Evolutionary conservation across 805 yeast species (phyloP), one percentile per base, ranked within the genome.

Genomic region (Saturnispora besseyi): DNA sequence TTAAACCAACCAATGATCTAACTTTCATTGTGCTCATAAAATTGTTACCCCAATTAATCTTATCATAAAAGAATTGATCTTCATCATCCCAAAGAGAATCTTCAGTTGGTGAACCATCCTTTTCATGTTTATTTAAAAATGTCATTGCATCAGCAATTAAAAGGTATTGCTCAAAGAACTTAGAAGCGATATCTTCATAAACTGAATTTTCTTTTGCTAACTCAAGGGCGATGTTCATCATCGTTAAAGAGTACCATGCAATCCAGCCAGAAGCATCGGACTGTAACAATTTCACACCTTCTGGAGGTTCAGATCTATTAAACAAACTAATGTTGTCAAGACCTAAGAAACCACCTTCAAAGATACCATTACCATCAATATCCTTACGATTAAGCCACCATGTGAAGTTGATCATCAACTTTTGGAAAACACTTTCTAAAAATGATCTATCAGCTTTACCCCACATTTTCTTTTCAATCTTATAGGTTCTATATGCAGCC

Each of bases 311-410:
- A 5, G 95, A 85, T 64, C 97, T 77, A 66, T 89, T 89, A 71
- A 89, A 89, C 53, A 89, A 75, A 57, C 96, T 96, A 67, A 89
- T 89, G 67, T 89, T 89, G 69, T 89, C 97, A 51, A 89, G 72
- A 7, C 97, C 97, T 52, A 89, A 73, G 66, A 89, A 89, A 0
- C 97, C 97, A 54, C 97, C 97, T 68, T 87, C 95, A 62, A 90
- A 89, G 26, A 90, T 84, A 58, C 89, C 89, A 60, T 84, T 84
- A 55, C 96, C 96, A 54, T 81, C 84, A 3, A 75, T 66, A 67
- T 89, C 96, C 63, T 89, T 89, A 60, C 95, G 75, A 67, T 90
- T 89, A 52, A 90, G 96, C 97, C 97, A 89, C 97, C 97, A 89
- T 22, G 96, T 87, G 67, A 89, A 89, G 67, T 89, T 89, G 53